A percentile compares a stretch with the other conserved stretches of the same genome.
phyloP scores from a whole-genome alignment of 495 filamentous ascomycete genomes.

The Penicillium chermesinum region DNA sequence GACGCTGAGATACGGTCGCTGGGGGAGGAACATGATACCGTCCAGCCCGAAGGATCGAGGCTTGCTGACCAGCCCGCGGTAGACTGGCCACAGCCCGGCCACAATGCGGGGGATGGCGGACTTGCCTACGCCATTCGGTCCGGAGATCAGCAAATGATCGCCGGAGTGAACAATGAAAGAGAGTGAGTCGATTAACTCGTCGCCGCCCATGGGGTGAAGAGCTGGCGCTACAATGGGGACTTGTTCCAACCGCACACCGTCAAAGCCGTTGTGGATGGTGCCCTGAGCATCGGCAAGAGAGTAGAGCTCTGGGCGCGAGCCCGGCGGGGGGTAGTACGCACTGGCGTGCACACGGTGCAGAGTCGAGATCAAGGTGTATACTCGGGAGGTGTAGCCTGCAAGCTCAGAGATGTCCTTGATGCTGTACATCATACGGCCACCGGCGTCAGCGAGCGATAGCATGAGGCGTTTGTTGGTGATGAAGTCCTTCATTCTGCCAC shows the following conservation, averaged over 20 bases:
- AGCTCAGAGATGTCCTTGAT: slow-evolving; percentile 95
- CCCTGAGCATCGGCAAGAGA: slow-evolving; percentile 88
- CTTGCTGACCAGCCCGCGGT: slow-evolving; percentile 82
- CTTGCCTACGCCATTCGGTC: slow-evolving; percentile 94
- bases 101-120: slow-evolving; percentile 83
- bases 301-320: slow-evolving; percentile 69
- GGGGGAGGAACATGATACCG: slow-evolving; percentile 97
- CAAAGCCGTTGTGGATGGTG: slow-evolving; percentile 87
- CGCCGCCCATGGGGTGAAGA: slow-evolving; percentile 73
- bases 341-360: slow-evolving; percentile 90
- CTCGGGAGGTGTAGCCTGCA: slow-evolving; percentile 91
- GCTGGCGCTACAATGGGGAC: slow-evolving; percentile 88
- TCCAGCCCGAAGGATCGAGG: slow-evolving; percentile 76
- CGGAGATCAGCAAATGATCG: slow-evolving; percentile 91
- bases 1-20: slow-evolving; percentile 86
- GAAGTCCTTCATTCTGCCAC: slow-evolving; percentile 93
- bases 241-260: slow-evolving; percentile 88
- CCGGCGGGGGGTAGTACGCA: slow-evolving; percentile 69
- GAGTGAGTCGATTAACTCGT: slow-evolving; percentile 82
- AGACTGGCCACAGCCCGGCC: slow-evolving; percentile 93
- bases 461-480: slow-evolving; percentile 99
- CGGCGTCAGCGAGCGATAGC: slow-evolving; percentile 95
- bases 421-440: slow-evolving; percentile 97
- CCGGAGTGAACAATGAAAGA: slow-evolving; percentile 83
- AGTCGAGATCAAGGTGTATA: slow-evolving; percentile 91